A percentile compares a stretch with the other conserved stretches of the same genome.
These are phyloP conservation scores for Zasmidium citrigriseum DNA, from an alignment of 2,329 filamentous ascomycete genomes.

Conservation along the genomic window DNA sequence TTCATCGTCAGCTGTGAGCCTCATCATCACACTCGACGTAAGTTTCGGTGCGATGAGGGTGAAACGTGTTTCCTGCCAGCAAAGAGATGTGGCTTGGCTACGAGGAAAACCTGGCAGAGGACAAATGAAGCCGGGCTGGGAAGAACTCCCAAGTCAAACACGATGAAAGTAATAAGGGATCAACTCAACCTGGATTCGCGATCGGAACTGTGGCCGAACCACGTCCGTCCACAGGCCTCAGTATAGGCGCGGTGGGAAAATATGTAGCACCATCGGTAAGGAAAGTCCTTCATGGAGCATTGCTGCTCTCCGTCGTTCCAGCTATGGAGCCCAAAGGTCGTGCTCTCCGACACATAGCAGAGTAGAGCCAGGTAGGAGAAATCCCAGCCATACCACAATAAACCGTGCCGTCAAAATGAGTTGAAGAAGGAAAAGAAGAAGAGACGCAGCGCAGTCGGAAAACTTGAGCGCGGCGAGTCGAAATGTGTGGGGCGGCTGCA, in stretches of 20 bases:
- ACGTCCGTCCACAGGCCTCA: not conserved
- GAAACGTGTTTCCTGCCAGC: not conserved
- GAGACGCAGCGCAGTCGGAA: not conserved
- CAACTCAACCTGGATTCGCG: too few relatives aligned
- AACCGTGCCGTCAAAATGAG: slow-evolving; percentile 63
- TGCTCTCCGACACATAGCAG: slow-evolving; percentile 66
- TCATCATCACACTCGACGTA: too few relatives aligned
- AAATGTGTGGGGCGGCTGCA: not conserved
- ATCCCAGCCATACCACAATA: slow-evolving; percentile 63
- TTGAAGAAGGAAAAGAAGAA: slow-evolving; percentile 39
- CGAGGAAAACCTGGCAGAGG: not conserved
- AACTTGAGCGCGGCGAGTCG: not conserved
- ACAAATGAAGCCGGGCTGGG: not conserved
- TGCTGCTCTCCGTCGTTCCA: slow-evolving; percentile 63
- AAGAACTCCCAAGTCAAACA: not conserved
- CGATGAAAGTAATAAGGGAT: too few relatives aligned
- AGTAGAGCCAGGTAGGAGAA: slow-evolving; percentile 55
- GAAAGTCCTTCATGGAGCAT: slow-evolving; percentile 58
- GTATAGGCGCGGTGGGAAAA: not conserved
- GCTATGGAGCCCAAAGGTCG: slow-evolving; percentile 59
- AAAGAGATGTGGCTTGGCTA: not conserved
- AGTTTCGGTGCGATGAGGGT: not conserved
- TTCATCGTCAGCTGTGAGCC: too few relatives aligned
- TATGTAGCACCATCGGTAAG: slow-evolving; percentile 68
- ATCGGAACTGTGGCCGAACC: not conserved